Base-by-base conservation (phyloP, 441 rosid species). In the Corymbia citriodora region DNA sequence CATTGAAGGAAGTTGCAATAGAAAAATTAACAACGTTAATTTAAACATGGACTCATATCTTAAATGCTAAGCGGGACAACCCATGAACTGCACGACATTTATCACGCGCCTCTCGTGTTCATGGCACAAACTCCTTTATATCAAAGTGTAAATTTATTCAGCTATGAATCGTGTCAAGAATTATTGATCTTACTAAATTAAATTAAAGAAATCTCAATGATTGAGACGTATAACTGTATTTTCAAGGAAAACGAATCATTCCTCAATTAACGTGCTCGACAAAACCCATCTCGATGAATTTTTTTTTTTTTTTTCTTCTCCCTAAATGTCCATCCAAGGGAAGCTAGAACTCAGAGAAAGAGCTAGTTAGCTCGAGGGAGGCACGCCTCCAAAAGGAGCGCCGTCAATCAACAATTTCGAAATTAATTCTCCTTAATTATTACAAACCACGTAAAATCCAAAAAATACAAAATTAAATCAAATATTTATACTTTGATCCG, bases 101-200 rank as follows among this genome's bases (percentile, higher is more conserved):
- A 31, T 68, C 23, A 2, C 0, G 23, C 4, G 40, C 15, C 36
- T 65, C 10, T 1, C 2, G 23, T 0, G 19, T n/a, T 54, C 3
- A n/a, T 15, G 3, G 6, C 19, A 15, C 3, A 2, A n/a, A 65
- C 2, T 14, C 15, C 0, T 36, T 36, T 19, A 10, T 2, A 21
- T 1, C 1, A 2, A 10, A 72, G 6, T 0, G 27, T 1, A 40
- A 12, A 40, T 74, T 1, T 11, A 10, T 36, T 72, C 0, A 72
- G 1, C 4, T 0, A 0, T 1, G 7, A 11, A 2, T 72, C 17
- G 17, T 40, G 50, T 40, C 29, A 21, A 40, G 16, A 36, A 6
- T 0, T 6, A 4, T 33, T 5, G 49, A 0, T 19, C 27, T 72
- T 19, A 19, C 5, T 1, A 0, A 0, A 19, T 11, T 1, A 0